These are phyloP conservation scores for Backusella parvicylindrica DNA, from an alignment of 192 early-diverging fungal species.

Conservation along the genomic window DNA sequence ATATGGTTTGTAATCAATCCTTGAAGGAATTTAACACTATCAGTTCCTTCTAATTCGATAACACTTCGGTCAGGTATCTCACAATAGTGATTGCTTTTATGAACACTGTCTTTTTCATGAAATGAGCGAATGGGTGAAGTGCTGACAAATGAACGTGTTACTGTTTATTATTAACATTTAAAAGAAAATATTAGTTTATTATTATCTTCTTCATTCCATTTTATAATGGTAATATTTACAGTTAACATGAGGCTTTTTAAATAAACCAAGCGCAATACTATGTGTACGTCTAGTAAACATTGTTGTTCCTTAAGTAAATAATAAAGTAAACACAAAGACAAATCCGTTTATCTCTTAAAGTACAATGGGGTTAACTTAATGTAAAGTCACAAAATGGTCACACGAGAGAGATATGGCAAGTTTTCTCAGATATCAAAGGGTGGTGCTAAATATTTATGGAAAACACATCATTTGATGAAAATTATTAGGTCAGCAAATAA, in stretches of 20 bases:
- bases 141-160: neutral
- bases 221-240: neutral
- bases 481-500: too few relatives aligned
- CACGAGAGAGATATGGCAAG: too few relatives aligned
- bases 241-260: neutral
- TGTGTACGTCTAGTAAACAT: neutral
- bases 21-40: slow-evolving; percentile 84
- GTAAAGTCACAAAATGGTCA: neutral
- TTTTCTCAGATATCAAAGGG: too few relatives aligned
- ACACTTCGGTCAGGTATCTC: slow-evolving; percentile 55
- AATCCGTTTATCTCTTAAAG: neutral
- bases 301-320: neutral
- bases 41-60: slow-evolving; percentile 65
- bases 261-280: neutral
- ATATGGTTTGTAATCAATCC: slow-evolving; percentile 92
- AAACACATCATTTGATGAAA: too few relatives aligned
- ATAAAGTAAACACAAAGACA: neutral
- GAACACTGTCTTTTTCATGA: slow-evolving; percentile 15
- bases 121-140: neutral
- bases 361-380: neutral
- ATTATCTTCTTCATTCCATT: neutral
- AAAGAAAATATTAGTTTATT: neutral
- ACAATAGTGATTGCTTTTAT: slow-evolving; percentile 39
- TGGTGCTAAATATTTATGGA: too few relatives aligned
- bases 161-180: neutral